Base-by-base conservation (phyloP, 495 filamentous ascomycete species). In the Lophium mytilinum region DNA sequence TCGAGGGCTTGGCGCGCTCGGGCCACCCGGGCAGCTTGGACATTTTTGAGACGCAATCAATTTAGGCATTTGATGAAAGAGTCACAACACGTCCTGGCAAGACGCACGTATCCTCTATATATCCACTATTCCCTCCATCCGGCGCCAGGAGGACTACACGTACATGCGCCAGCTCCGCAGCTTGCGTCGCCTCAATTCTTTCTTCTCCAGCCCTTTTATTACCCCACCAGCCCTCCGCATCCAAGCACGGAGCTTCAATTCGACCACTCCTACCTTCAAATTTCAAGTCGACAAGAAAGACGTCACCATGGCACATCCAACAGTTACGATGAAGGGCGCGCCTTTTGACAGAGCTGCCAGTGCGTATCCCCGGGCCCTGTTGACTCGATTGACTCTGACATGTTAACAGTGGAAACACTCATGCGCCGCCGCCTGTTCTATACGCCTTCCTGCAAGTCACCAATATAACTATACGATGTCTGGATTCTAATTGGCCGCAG, bases 401-500 rank as follows among this genome's bases (percentile, higher is more conserved):
- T 92, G 73, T 94, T 47, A 8, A 24, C 37, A 60, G 55, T 30
- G 24, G 24, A 30, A 30, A 30, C 24, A 6, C 24, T 48, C 15
- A 48, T 48, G 45, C 45, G 45, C 19, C 54, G 63, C 14, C 55
- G 63, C 24, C 46, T 66, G 17, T 68, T 97, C 78, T 96, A 90
- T 73, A 95, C 91, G 53, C 94, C 90, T 46, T 83, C 89, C 48
- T 98, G 96, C 71, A 92, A 87, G 86, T 66, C 89, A 33, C 14
- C 17, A 14, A 18, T 18, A 14, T 18, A 42, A 42, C 40, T 18
- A 42, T 42, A 42, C 40, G 40, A 24, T 52, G n/a, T 37, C 9
- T 37, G 14, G 36, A 24, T 36, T 52, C 34, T 17, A n/a, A 15
- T n/a, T 33, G 34, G 10, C 49, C 14, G 17, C 19, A 15, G 10